These are phyloP conservation scores for Neocucurbitaria cava DNA, from an alignment of 2,329 filamentous ascomycete genomes.

Conservation along the genomic window DNA sequence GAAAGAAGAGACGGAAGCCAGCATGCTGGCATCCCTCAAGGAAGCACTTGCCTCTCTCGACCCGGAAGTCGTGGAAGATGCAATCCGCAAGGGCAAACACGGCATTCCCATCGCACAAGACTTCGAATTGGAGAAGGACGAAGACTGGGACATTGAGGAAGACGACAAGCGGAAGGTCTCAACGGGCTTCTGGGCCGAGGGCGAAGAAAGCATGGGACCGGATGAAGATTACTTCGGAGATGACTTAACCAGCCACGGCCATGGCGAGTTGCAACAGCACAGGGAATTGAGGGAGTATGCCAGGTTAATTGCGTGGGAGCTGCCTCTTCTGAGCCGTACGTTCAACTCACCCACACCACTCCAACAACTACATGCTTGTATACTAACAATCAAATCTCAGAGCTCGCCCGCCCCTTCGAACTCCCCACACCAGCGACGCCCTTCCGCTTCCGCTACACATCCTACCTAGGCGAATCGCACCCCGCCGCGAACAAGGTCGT, in stretches of 20 bases:
- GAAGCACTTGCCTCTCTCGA: conserved; percentile 34
- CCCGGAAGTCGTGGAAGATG: conserved; percentile 28
- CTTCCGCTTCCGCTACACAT: conserved; percentile 94
- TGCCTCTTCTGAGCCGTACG: conserved; percentile 88
- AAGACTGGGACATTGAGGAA: conserved; percentile 32
- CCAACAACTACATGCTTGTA: background rate
- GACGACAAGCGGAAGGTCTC: conserved; percentile 19
- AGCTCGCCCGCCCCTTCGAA: conserved; percentile 81
- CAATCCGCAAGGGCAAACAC: conserved; percentile 30
- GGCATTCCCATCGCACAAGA: conserved; percentile 24
- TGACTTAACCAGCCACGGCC: conserved; percentile 82
- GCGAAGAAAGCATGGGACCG: conserved; percentile 60
- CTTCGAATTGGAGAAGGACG: conserved; percentile 25
- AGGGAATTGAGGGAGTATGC: conserved; percentile 89
- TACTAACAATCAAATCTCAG: conserved; percentile 56
- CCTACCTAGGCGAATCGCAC: conserved; percentile 92
- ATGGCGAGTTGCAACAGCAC: conserved; percentile 86
- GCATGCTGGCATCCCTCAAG: conserved; percentile 30
- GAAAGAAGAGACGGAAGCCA: conserved; percentile 19
- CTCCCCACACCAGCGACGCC: conserved; percentile 72
- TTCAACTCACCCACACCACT: conserved; percentile 24
- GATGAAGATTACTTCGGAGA: conserved; percentile 74
- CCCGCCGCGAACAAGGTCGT: conserved; percentile 94
- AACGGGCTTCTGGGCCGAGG: conserved; percentile 47
- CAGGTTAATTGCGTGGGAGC: conserved; percentile 89